Evolutionary conservation across 257 asterid species (phyloP).

Genomic region (Solanum ossicruentum): DNA sequence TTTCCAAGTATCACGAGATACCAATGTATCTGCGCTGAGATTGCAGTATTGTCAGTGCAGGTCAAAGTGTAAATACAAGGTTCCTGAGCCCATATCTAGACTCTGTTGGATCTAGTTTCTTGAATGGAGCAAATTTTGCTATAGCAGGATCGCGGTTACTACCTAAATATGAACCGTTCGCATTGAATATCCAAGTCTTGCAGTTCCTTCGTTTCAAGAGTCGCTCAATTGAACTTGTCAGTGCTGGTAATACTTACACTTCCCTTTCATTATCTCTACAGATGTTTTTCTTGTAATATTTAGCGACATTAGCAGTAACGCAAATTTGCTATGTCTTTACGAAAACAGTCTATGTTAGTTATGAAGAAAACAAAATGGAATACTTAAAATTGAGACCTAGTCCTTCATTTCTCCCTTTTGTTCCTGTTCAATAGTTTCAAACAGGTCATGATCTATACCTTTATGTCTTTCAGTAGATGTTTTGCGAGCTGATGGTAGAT

Average conservation of each 20-base stretch:
- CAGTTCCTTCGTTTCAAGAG: conserved; percentile 68
- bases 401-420: neutral
- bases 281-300: neutral
- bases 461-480: neutral
- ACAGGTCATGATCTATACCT: neutral
- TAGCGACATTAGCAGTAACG: neutral
- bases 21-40: neutral
- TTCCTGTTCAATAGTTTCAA: neutral
- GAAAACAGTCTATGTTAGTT: neutral
- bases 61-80: conserved; percentile 53
- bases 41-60: conserved; percentile 18
- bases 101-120: conserved; percentile 48
- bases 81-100: conserved; percentile 65
- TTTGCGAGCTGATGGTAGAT: neutral
- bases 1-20: neutral
- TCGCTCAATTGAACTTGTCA: conserved; percentile 45
- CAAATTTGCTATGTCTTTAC: neutral
- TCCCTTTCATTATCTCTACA: neutral
- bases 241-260: conserved; percentile 31
- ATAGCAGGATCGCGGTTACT: conserved; percentile 59
- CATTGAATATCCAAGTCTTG: conserved; percentile 64
- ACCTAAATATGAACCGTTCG: conserved; percentile 51
- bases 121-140: conserved; percentile 84
- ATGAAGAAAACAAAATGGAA: neutral
- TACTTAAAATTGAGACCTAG: neutral